These are phyloP conservation scores for Verticillium tricorpus DNA, from an alignment of 2,329 filamentous ascomycete genomes.

Conservation along the genomic window DNA sequence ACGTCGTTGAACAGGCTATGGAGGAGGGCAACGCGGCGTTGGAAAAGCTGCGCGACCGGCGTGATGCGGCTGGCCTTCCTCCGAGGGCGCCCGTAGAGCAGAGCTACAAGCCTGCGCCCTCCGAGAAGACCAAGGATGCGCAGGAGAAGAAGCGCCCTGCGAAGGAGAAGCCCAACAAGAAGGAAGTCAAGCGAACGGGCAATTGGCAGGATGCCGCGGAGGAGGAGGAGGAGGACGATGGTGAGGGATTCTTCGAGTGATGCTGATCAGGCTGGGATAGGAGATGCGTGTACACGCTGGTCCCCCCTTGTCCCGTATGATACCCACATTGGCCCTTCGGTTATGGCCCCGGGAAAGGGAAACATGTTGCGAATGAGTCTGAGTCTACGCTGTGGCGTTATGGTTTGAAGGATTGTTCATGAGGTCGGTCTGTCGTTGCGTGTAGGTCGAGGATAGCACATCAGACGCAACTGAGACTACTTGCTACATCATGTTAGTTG, in stretches of 20 bases:
- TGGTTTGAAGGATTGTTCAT: background rate
- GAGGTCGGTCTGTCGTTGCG: background rate
- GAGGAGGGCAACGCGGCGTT: conserved; percentile 47
- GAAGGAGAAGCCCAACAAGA: conserved; percentile 11
- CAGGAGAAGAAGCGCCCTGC: conserved; percentile 16
- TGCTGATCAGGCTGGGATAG: conserved; percentile 5
- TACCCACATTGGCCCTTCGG: background rate
- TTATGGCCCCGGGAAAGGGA: background rate
- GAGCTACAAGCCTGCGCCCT: conserved; percentile 9
- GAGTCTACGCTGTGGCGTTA: background rate
- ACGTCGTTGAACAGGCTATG: conserved; percentile 60
- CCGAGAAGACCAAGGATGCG: conserved; percentile 12
- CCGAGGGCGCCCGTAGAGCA: conserved; percentile 4
- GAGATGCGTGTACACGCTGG: background rate
- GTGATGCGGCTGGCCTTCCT: conserved; percentile 19
- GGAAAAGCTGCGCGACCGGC: conserved; percentile 51
- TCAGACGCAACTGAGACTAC: background rate
- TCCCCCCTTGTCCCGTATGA: background rate
- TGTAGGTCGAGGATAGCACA: background rate
- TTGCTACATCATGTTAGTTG: background rate
- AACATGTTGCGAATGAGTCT: background rate
- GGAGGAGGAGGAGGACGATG: conserved; percentile 44
- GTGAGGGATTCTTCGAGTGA: conserved; percentile 55
- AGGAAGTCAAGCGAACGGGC: conserved; percentile 29
- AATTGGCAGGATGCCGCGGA: conserved; percentile 26